These are phyloP conservation scores for Coemansia sp. DNA, from an alignment of 192 early-diverging fungal genomes.

Conservation along the genomic window DNA sequence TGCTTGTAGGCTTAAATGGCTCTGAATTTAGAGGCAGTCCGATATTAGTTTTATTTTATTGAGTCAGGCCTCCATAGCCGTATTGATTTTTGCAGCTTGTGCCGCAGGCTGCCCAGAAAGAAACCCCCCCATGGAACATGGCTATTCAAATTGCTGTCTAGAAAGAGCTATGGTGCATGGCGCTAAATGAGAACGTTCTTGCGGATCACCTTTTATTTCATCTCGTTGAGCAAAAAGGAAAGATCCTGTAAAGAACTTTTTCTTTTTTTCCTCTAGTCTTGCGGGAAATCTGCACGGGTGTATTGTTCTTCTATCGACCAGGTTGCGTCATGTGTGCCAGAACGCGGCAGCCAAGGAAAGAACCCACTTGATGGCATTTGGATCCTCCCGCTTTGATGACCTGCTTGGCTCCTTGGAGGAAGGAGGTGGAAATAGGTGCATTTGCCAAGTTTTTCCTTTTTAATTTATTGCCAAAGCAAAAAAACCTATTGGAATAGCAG, in stretches of 20 bases:
- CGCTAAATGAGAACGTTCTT: conserved; percentile 1
- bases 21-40: neutral
- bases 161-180: conserved; percentile 1
- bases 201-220: neutral
- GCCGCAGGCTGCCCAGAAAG: neutral
- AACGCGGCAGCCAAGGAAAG: neutral
- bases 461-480: neutral
- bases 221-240: neutral
- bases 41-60: neutral
- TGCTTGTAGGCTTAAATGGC: neutral
- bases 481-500: neutral
- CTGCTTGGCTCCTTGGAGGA: too few species aligned
- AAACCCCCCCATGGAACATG: neutral
- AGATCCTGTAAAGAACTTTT: neutral
- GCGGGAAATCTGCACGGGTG: neutral
- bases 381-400: neutral
- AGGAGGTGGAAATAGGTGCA: too few species aligned
- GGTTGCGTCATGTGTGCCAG: neutral
- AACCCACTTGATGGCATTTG: neutral
- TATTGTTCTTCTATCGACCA: neutral
- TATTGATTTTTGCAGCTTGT: neutral
- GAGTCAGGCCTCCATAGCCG: neutral
- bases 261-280: conserved; percentile 3
- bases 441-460: neutral
- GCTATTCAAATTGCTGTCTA: neutral